A percentile compares a stretch with the other conserved stretches of the same genome.
phyloP scores from a whole-genome alignment of 73 alveolate genomes.

The Paraurostyla sp. region DNA sequence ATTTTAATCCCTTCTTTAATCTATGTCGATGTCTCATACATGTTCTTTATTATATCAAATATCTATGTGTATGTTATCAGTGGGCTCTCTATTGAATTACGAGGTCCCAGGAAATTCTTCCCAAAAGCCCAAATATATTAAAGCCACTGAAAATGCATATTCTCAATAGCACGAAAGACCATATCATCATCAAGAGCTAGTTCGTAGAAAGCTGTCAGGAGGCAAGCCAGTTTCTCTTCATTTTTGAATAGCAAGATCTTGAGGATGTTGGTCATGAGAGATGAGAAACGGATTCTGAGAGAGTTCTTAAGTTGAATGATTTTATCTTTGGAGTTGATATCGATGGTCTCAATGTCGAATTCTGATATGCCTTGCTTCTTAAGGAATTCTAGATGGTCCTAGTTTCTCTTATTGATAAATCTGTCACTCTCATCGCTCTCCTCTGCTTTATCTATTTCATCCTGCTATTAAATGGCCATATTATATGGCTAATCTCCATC shows the following conservation, averaged over 20 bases:
- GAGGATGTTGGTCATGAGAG: conserved; percentile 57
- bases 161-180: conserved; percentile 27
- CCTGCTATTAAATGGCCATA: neutral
- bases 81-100: neutral
- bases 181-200: conserved; percentile 41
- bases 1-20: conserved; percentile 15
- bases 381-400: conserved; percentile 1
- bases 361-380: conserved; percentile 15
- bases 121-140: conserved; percentile 57
- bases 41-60: conserved; percentile 25
- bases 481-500: neutral
- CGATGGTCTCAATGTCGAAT: conserved; percentile 1
- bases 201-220: conserved; percentile 50
- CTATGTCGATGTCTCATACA: neutral
- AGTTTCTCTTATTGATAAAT: neutral
- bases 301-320: conserved; percentile 13
- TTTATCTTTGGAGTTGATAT: conserved; percentile 27
- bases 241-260: conserved; percentile 23
- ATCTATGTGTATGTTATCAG: conserved; percentile 30
- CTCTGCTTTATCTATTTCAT: neutral
- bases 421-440: conserved; percentile 31
- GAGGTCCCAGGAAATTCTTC: conserved; percentile 52
- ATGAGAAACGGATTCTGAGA: conserved; percentile 15
- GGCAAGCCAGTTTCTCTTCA: conserved; percentile 55
- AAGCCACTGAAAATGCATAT: conserved; percentile 19